Evolutionary conservation across 305 asterid genomes (phyloP).

Genomic region (Solanum aculeatissimum): DNA sequence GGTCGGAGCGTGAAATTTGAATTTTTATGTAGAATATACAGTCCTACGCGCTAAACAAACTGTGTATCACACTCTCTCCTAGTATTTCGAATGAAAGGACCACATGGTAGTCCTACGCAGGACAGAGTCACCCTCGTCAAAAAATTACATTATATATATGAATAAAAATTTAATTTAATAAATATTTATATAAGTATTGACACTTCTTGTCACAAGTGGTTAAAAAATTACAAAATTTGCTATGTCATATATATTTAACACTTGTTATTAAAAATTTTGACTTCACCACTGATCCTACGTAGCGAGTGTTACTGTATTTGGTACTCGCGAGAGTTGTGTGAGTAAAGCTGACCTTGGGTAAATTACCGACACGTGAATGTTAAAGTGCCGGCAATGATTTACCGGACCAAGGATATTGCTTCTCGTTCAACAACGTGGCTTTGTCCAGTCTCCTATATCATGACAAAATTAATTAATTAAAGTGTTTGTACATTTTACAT

Average conservation of each 20-base stretch:
- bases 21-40: background rate
- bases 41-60: background rate
- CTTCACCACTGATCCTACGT: too few relatives aligned
- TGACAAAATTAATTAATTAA: background rate
- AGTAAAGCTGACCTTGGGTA: background rate
- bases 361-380: background rate
- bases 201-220: too few relatives aligned
- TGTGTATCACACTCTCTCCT: background rate
- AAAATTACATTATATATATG: too few relatives aligned
- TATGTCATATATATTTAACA: too few relatives aligned
- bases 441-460: background rate
- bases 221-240: too few relatives aligned
- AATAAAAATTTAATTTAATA: too few relatives aligned
- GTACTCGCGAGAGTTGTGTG: background rate
- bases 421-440: background rate
- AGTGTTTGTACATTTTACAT: background rate
- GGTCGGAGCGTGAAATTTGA: slow-evolving; percentile 31
- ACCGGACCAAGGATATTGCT: slow-evolving; percentile 1
- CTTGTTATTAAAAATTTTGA: too few relatives aligned
- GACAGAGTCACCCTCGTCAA: too few relatives aligned
- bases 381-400: slow-evolving; percentile 1
- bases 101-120: background rate
- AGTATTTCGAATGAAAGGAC: background rate
- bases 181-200: too few relatives aligned
- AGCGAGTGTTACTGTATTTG: background rate